phyloP scores from a whole-genome alignment of 306 rosid species.

The Vicia villosa region DNA sequence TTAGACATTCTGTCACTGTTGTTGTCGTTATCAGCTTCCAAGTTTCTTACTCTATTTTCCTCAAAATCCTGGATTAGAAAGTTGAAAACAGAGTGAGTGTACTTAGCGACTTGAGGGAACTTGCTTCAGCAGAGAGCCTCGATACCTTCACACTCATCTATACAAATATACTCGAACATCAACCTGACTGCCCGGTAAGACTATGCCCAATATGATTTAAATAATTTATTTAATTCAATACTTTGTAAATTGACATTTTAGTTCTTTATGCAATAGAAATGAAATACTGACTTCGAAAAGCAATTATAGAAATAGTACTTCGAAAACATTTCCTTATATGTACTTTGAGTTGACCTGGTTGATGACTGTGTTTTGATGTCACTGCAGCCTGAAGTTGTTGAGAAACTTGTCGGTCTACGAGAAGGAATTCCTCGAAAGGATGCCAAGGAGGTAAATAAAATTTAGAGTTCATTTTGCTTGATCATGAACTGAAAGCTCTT shows the following conservation, averaged over 20 bases:
- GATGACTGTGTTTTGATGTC: slow-evolving; percentile 33
- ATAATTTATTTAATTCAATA: slow-evolving; percentile 5
- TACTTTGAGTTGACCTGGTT: slow-evolving; percentile 10
- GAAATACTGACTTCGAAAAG: background rate
- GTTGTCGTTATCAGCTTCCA: slow-evolving; percentile 17
- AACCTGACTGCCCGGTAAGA: slow-evolving; percentile 97
- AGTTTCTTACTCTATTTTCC: slow-evolving; percentile 32
- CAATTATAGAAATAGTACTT: no score
- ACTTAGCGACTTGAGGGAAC: slow-evolving; percentile 87
- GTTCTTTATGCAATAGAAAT: slow-evolving; percentile 4
- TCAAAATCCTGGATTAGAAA: slow-evolving; percentile 59
- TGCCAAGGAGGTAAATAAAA: slow-evolving; percentile 89
- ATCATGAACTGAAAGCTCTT: background rate
- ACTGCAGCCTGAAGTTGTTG: slow-evolving; percentile 91
- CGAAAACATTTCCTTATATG: no score
- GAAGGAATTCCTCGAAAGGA: slow-evolving; percentile 98
- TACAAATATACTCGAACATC: slow-evolving; percentile 95
- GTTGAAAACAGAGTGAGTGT: slow-evolving; percentile 81
- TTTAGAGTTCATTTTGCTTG: slow-evolving; percentile 21
- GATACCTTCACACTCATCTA: slow-evolving; percentile 87
- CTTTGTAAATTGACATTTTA: slow-evolving; percentile 10
- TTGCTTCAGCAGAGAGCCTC: slow-evolving; percentile 96
- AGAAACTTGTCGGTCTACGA: slow-evolving; percentile 88
- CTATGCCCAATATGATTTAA: slow-evolving; percentile 30
- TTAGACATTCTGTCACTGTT: slow-evolving; percentile 22